Base-by-base conservation (phyloP, 2,329 filamentous ascomycete species). In the Hirsutella thompsonii region DNA sequence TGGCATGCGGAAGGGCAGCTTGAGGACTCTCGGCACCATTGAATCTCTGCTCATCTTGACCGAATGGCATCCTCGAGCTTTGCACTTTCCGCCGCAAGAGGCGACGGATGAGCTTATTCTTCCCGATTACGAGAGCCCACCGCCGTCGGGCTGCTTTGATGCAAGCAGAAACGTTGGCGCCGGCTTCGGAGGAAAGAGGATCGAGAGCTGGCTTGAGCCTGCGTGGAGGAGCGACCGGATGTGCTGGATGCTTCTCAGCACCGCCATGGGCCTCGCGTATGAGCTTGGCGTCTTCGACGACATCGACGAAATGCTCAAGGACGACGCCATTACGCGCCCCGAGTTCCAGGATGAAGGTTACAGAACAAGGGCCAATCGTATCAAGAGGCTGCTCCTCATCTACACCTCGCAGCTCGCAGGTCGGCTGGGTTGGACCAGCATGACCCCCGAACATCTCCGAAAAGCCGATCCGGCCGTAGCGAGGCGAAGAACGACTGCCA, bases 221-320 rank as follows among this genome's bases (percentile, higher is more conserved):
- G 90, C 87, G 8, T 95, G 90, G 87, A 75, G 90, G 51, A 87
- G 83, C 48, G 90, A 95, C 54, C 83, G 88, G 41, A 94, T 95
- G 85, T 94, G 86, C 56, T 95, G 90, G 90, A 95, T 95, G 87
- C 68, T 96, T 13, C 72, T 96, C 23, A 93, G 87, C 54, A 93
- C 88, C 30, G 88, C 87, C 13, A 84, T 90, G 67, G 84, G 88
- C 1, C 68, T 96, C 30, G 87, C 85, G 0, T 94, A 94, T 50
- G 92, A 98, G 59, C 76, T 98, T 26, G 92, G 92, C 10, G 87
- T 98, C 2, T 98, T 96, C 52, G 92, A 96, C 50, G 79, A 89
- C 44, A 86, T 89, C 48, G 86, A 84, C 43, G 83, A 89, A 52
- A 56, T 78, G 51, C 60, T 81, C 42, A 72, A 71, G 44, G 67